Percentiles rank a stretch among this genome's conserved stretches.
Evolutionary conservation across 2,329 filamentous ascomycete species (phyloP).

Genomic region (Incumbomyces delicatus): DNA sequence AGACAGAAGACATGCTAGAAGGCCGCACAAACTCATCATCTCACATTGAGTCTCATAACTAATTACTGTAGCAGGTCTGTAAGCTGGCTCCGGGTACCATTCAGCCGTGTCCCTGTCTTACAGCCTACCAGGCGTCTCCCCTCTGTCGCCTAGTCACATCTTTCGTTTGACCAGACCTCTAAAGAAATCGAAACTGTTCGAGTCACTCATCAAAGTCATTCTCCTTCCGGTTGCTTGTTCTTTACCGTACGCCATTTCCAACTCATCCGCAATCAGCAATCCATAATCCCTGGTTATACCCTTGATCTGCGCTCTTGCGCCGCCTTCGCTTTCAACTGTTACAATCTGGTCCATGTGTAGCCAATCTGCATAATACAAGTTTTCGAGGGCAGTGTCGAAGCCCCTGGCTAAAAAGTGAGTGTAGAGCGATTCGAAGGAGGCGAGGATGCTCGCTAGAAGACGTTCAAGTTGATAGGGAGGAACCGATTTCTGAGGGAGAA

Average conservation of each 20-base stretch:
- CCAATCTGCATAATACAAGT: constrained; percentile 73
- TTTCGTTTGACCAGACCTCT: constrained; percentile 77
- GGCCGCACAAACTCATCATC: no score
- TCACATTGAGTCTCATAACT: no score
- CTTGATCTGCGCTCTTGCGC: constrained; percentile 63
- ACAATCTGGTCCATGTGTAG: constrained; percentile 67
- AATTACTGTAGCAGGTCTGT: no score
- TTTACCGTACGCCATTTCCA: constrained; percentile 46
- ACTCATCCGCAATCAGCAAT: constrained; percentile 71
- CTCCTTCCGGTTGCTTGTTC: constrained; percentile 66
- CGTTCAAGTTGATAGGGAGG: constrained; percentile 62
- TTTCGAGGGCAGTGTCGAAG: constrained; percentile 64
- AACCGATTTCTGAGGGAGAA: constrained; percentile 21
- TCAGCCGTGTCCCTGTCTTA: no score
- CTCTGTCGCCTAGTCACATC: constrained; percentile 25
- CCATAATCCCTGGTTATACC: constrained; percentile 93
- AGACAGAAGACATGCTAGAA: no score
- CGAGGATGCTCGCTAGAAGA: constrained; percentile 70
- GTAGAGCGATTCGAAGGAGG: constrained; percentile 69
- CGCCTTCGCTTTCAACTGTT: constrained; percentile 64
- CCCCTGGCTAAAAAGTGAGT: constrained; percentile 62
- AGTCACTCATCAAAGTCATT: constrained; percentile 85
- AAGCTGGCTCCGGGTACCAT: no score
- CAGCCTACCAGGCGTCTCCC: no score
- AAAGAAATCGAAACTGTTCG: constrained; percentile 98